A percentile compares a stretch with the other conserved stretches of the same genome.
Conservation (phyloP, 1,139 yeast genomes). For the Saccharomyces hybrid region DNA sequence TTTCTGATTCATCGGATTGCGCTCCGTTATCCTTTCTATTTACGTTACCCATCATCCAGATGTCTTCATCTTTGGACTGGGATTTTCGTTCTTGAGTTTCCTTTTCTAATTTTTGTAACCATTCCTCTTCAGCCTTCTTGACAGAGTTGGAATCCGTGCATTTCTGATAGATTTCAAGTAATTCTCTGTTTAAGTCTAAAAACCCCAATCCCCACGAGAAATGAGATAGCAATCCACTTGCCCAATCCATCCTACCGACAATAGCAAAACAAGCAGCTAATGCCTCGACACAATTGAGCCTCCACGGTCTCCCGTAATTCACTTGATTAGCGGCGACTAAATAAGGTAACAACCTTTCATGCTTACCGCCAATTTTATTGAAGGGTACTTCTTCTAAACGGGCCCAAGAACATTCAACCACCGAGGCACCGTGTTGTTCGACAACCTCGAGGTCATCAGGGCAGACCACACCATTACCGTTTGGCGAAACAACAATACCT, state of each 20-base stretch:
- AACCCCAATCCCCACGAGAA: conserved; percentile 93
- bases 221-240: conserved; percentile 60
- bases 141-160: conserved; percentile 81
- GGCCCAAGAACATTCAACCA: conserved; percentile 98
- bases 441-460: conserved; percentile 79
- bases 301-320: conserved; percentile 95
- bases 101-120: conserved; percentile 60
- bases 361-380: conserved; percentile 79
- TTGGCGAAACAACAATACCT: conserved; percentile 89
- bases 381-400: conserved; percentile 93
- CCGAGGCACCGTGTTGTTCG: conserved; percentile 82
- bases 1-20: conserved; percentile 25
- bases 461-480: conserved; percentile 84
- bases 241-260: conserved; percentile 89
- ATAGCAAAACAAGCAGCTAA: conserved; percentile 95
- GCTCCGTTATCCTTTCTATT: conserved; percentile 37
- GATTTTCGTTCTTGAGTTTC: conserved; percentile 63
- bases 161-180: conserved; percentile 61
- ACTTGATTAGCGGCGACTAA: conserved; percentile 95
- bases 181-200: conserved; percentile 70
- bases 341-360: conserved; percentile 83
- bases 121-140: conserved; percentile 62
- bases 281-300: conserved; percentile 92
- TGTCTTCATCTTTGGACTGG: conserved; percentile 44
- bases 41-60: conserved; percentile 75